Evolutionary conservation across 1,139 yeast species (phyloP), one percentile per base, ranked within the genome.

Genomic region (Pneumocystis oryctolagi): DNA sequence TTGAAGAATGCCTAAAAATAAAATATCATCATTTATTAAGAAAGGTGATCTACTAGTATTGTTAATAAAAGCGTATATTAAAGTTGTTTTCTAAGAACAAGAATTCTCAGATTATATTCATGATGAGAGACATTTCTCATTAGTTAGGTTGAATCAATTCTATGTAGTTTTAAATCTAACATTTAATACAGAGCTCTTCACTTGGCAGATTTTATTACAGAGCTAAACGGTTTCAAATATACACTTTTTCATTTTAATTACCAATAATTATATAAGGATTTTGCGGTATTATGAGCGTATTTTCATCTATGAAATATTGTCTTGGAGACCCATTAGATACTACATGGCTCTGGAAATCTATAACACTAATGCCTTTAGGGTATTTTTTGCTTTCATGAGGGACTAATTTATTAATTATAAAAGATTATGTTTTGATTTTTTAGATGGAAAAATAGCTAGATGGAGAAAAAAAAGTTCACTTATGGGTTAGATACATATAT

Each of bases 381-480:
- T 82, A 90, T 70, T 89, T 92, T 47, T 47, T 25, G 9, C 20
- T 47, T 47, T 16, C 20, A 18, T 1, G 25, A 12, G 12, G 5
- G 72, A 64, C 65, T 25, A 47, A 25, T 47, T 25, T 47, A 47
- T 47, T 47, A 47, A 47, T 12, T 47, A 47, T 25, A 25, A 18
- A 47, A 47, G 55, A 25, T 47, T 47, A 47, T 47, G 55, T 58
- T 90, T 90, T 73, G 98, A 92, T 74, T 89, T 92, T 73, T 86
- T 92, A 73, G 98, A 92, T 73, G 98, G 98, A 35, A 83, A 96
- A 70, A 98, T 92, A 8, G 98, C 98, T 5, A 81, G 98, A 70
- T 81, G 92, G 77, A 82, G 97, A 76, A 86, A 89, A 74, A 89
- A 92, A 76, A 82, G 96, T 2, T 85, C 95, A 31, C 79, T 92